Conservation (phyloP, 345 rosid species). For the Syzygium aromaticum region DNA sequence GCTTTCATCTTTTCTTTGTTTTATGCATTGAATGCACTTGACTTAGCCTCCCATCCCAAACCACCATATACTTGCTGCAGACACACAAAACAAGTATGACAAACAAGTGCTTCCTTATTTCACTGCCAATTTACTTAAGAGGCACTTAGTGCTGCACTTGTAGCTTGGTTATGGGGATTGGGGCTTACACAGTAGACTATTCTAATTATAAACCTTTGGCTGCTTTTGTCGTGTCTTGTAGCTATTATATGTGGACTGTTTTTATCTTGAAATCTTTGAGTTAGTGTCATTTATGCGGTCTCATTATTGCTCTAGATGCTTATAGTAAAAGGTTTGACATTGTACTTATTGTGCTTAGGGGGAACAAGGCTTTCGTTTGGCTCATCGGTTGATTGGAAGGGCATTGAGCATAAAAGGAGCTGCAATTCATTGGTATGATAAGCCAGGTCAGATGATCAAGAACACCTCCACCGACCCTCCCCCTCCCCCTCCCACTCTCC, state of each 20-base stretch:
- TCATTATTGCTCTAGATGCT: background rate
- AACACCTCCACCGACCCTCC: background rate
- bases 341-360: conserved; percentile 30
- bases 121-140: background rate
- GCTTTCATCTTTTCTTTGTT: background rate
- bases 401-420: conserved; percentile 67
- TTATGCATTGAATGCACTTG: background rate
- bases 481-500: too few species aligned
- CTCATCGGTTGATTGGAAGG: conserved; percentile 53
- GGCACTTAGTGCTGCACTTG: background rate
- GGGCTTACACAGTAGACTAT: background rate
- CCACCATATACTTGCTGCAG: background rate
- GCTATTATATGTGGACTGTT: background rate
- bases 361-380: conserved; percentile 63
- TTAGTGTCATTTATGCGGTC: background rate
- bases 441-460: conserved; percentile 58
- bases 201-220: background rate
- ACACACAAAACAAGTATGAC: background rate
- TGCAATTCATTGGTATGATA: conserved; percentile 92
- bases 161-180: background rate
- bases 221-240: background rate
- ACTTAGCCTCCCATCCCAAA: background rate
- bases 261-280: background rate
- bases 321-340: background rate
- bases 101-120: background rate